These are phyloP conservation scores for Annulohypoxylon maeteangense DNA, from an alignment of 495 filamentous ascomycete species.

Conservation along the genomic window DNA sequence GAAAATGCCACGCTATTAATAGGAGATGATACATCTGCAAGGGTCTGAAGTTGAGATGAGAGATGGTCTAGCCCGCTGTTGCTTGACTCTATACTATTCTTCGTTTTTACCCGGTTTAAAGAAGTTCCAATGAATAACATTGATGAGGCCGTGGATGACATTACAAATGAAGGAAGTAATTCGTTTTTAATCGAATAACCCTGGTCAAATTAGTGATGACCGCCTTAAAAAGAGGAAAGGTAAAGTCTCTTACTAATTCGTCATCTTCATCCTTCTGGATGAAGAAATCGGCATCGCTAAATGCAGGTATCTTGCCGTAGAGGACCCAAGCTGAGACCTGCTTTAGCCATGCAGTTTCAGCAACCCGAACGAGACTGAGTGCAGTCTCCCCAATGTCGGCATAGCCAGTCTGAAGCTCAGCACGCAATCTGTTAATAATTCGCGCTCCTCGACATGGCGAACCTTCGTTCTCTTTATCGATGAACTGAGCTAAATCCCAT, in stretches of 20 bases:
- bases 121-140: conserved; percentile 93
- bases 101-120: conserved; percentile 78
- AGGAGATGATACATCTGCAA: conserved; percentile 77
- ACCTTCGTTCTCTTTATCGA: conserved; percentile 61
- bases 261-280: conserved; percentile 60
- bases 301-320: conserved; percentile 80
- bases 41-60: conserved; percentile 74
- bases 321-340: conserved; percentile 89
- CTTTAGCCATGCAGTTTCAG: conserved; percentile 91
- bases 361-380: conserved; percentile 73
- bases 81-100: conserved; percentile 59
- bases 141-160: conserved; percentile 76
- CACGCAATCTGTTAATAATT: conserved; percentile 79
- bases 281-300: conserved; percentile 85
- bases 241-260: conserved; percentile 50
- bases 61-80: conserved; percentile 70
- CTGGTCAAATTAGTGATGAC: conserved; percentile 32
- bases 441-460: conserved; percentile 56
- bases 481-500: conserved; percentile 74
- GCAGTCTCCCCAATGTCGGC: conserved; percentile 81
- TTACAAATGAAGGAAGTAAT: conserved; percentile 82
- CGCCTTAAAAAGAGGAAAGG: not conserved
- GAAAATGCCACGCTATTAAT: conserved; percentile 76
- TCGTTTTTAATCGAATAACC: conserved; percentile 65
- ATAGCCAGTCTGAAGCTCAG: conserved; percentile 87